Percentiles rank a stretch among this genome's conserved stretches.
Conservation (phyloP, 805 yeast species). For the Cyberlindnera japonica region DNA sequence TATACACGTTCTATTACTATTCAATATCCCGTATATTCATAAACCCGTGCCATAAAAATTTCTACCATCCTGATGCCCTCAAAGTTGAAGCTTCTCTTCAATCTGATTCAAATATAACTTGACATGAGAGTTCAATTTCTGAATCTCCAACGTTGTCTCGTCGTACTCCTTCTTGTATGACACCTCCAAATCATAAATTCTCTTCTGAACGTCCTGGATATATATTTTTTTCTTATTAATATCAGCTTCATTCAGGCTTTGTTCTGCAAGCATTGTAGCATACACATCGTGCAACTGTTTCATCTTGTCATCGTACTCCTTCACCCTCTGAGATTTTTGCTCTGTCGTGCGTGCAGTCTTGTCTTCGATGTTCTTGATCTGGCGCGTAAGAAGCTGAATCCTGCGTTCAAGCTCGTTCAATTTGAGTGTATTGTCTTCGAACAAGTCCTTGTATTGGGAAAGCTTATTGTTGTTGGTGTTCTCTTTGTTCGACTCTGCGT, state of each 20-base stretch:
- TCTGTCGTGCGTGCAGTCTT: conserved; percentile 35
- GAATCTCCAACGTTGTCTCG: conserved; percentile 24
- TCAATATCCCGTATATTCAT: too few species aligned
- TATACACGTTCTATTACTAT: too few species aligned
- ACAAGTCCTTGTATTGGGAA: conserved; percentile 17
- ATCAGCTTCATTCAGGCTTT: conserved; percentile 36
- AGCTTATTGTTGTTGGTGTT: conserved; percentile 14
- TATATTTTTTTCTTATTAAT: conserved; percentile 33
- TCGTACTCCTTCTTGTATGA: conserved; percentile 39
- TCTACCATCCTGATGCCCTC: not conserved
- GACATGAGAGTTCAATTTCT: conserved; percentile 25
- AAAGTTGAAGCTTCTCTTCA: conserved; percentile 20
- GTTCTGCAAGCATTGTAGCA: conserved; percentile 34
- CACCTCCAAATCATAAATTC: conserved; percentile 31
- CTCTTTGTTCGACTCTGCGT: conserved; percentile 19
- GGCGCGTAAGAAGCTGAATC: conserved; percentile 36
- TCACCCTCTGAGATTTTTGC: conserved; percentile 35
- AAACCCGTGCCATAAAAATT: too few species aligned
- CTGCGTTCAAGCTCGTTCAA: conserved; percentile 34
- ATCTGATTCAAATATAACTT: conserved; percentile 26
- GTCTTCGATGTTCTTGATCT: conserved; percentile 38
- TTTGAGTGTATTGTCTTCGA: conserved; percentile 21
- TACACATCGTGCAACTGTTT: conserved; percentile 34
- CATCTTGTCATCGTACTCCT: conserved; percentile 34
- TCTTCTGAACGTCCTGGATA: conserved; percentile 36